Conservation (phyloP, 352 stramenopile species). For the Thraustochytrium sp. region DNA sequence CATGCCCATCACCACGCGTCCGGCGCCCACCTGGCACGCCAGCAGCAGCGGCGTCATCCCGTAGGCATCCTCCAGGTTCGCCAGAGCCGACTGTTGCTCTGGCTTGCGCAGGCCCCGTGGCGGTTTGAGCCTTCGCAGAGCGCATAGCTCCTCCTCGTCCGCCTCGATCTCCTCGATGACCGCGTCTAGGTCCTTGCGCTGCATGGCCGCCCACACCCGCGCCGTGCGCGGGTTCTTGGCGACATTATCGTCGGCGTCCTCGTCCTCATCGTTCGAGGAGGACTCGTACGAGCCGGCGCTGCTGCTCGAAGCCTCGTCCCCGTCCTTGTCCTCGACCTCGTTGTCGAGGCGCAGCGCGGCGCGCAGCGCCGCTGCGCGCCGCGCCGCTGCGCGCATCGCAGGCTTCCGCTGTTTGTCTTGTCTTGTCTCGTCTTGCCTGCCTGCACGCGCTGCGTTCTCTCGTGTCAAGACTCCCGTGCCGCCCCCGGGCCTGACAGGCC, state of each 20-base stretch:
- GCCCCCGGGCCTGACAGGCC: no score
- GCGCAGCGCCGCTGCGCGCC: neutral
- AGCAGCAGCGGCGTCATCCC: slow-evolving; percentile 4
- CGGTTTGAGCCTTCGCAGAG: neutral
- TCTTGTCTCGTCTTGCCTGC: no score
- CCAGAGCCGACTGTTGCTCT: neutral
- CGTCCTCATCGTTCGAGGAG: neutral
- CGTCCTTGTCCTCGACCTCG: neutral
- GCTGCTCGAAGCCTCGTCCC: no score
- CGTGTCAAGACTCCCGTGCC: no score
- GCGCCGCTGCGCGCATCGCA: no score
- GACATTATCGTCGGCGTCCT: neutral
- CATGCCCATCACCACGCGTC: neutral
- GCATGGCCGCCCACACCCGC: neutral
- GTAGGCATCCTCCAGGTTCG: slow-evolving; percentile 26
- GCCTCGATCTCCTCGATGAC: slow-evolving; percentile 15
- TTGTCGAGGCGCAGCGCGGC: neutral
- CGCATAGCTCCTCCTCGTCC: neutral
- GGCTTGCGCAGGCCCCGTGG: neutral
- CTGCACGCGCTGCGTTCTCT: no score
- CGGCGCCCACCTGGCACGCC: neutral
- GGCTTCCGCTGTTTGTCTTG: no score
- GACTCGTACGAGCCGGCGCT: no score
- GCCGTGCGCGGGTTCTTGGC: neutral
- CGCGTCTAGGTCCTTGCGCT: neutral